Base-by-base conservation (phyloP, 164 flowering plant species). In the Tinospora cordifolia region DNA sequence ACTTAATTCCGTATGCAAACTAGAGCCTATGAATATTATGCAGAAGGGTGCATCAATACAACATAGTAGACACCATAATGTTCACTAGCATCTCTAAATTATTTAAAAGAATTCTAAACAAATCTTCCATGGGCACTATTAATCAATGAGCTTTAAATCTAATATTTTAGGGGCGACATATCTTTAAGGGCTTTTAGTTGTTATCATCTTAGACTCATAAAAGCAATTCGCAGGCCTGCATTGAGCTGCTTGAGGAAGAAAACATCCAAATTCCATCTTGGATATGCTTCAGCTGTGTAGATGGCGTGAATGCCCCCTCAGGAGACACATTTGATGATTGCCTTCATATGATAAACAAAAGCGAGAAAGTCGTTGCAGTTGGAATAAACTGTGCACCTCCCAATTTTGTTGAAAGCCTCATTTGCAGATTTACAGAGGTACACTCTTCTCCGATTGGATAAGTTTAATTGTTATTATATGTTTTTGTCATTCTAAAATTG, bases 311-410 rank as follows among this genome's bases (percentile, higher is more conserved):
- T 74, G 87, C 88, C 6, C 82, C 97, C 2, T 88, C 90, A 3
- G 94, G 97, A 30, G 98, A 91, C 73, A 85, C 85, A 68, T 89
- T 93, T 44, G 69, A 79, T 72, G 96, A 91, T 15, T 86, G 90
- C 75, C 88, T 88, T 47, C 83, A 83, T 17, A 54, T 87, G 9
- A 62, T 88, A 46, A 88, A 91, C 65, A 81, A 78, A 71, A 84
- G 90, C 54, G 62, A 79, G 71, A 82, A 68, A 84, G 88, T 91
- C 26, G 44, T 67, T 62, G 87, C 83, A 1, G 90, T 88, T 22
- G 98, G 98, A 24, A 90, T 91, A 62, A 93, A 91, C 54, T 93
- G 98, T 72, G 78, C 98, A 15, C 94, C 97, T 15, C 97, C 97
- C 14, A 87, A 87, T 19, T 91, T 90, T 63, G 75, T 88, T 49